Conservation (phyloP, 2,329 filamentous ascomycete species). For the Penicillium sp. region DNA sequence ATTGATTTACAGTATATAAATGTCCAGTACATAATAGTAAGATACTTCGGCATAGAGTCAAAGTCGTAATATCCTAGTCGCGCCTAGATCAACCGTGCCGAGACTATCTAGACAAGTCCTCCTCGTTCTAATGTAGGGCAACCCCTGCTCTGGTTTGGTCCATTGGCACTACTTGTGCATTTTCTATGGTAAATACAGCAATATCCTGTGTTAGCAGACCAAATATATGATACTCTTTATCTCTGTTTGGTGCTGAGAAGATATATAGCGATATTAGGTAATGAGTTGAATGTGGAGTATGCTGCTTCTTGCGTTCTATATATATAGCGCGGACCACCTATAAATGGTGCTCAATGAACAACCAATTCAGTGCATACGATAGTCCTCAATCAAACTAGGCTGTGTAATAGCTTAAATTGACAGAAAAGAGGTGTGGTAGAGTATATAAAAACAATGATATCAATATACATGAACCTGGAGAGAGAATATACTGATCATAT, state of each 20-base stretch:
- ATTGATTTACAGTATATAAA: not conserved
- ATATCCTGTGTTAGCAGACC: not conserved
- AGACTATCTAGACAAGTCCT: too few species aligned
- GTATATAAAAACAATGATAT: too few species aligned
- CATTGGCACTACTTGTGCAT: not conserved
- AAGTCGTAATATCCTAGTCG: too few species aligned
- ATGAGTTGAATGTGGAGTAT: not conserved
- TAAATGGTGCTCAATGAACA: not conserved
- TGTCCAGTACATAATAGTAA: not conserved
- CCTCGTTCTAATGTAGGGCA: not conserved
- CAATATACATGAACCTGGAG: too few species aligned
- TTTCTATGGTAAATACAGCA: not conserved
- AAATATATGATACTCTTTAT: not conserved
- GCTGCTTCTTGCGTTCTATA: not conserved
- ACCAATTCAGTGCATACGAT: too few species aligned
- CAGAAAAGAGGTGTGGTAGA: not conserved
- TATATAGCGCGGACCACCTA: not conserved
- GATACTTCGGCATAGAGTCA: too few species aligned
- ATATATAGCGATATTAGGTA: too few species aligned
- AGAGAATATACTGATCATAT: not conserved
- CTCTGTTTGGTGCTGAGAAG: too few species aligned
- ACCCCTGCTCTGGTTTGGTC: not conserved
- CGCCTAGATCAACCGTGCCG: too few species aligned
- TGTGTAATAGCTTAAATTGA: not conserved
- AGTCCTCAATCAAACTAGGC: not conserved